These are phyloP conservation scores for Tolypocladium guangdongense DNA, from an alignment of 2,329 filamentous ascomycete species.

Conservation along the genomic window DNA sequence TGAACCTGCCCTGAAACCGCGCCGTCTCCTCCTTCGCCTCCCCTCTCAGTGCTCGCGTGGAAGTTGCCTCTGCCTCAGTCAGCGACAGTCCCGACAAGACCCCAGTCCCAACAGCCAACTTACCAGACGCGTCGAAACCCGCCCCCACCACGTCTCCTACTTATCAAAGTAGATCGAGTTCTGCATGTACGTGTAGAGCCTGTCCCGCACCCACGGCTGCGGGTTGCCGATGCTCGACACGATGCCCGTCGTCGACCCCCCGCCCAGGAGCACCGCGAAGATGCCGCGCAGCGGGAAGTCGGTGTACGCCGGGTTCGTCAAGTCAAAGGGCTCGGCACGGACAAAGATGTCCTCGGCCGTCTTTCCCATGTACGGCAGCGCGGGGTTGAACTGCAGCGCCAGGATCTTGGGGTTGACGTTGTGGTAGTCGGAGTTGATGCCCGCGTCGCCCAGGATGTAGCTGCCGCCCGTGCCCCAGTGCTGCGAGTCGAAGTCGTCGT, in stretches of 20 bases:
- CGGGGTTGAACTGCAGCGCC: background rate
- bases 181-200: background rate
- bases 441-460: background rate
- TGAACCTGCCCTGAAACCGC: too few relatives aligned
- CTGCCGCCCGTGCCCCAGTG: constrained; percentile 1
- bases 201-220: background rate
- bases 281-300: background rate
- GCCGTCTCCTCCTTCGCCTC: too few relatives aligned
- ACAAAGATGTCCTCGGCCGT: background rate
- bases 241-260: constrained; percentile 1
- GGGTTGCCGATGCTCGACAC: background rate
- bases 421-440: background rate
- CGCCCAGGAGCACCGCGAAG: constrained; percentile 1
- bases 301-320: background rate
- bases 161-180: constrained; percentile 14
- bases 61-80: too few relatives aligned
- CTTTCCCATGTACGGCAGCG: background rate
- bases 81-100: too few relatives aligned
- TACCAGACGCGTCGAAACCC: too few relatives aligned
- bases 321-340: background rate
- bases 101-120: too few relatives aligned
- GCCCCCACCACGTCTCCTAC: background rate
- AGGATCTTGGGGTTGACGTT: background rate
- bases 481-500: background rate
- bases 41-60: too few relatives aligned